Percentiles rank a stretch among this genome's conserved stretches.
Conservation (phyloP, 371 early-diverging fungal genomes). For the Rhizopus arrhizus region DNA sequence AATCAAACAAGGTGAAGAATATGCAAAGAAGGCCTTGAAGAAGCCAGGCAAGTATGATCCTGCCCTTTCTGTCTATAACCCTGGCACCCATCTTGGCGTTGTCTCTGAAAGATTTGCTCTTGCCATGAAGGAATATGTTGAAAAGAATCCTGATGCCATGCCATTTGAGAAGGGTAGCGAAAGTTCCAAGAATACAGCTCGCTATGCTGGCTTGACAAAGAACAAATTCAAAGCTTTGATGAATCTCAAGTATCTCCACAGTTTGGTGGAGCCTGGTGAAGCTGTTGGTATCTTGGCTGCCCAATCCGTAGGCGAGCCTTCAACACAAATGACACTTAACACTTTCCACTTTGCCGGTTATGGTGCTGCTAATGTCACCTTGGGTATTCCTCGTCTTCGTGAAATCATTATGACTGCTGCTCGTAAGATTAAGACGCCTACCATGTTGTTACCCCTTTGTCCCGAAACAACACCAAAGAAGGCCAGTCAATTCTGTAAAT, state of each 20-base stretch:
- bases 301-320: conserved; percentile 99
- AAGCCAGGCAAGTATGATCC: too few relatives aligned
- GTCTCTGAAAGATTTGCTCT: too few relatives aligned
- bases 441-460: conserved; percentile 87
- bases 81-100: too few relatives aligned
- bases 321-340: conserved; percentile 99
- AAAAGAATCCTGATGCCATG: too few relatives aligned
- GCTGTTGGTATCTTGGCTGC: conserved; percentile 99
- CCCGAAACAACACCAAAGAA: conserved; percentile 63
- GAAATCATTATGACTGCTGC: conserved; percentile 98
- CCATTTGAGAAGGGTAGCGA: too few relatives aligned
- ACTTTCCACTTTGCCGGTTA: conserved; percentile 99
- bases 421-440: conserved; percentile 96
- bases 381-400: conserved; percentile 99
- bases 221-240: conserved; percentile 59
- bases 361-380: conserved; percentile 94
- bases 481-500: conserved; percentile 64
- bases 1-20: too few relatives aligned
- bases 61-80: too few relatives aligned
- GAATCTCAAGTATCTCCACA: conserved; percentile 86
- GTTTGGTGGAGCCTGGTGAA: conserved; percentile 94
- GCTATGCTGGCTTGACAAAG: too few relatives aligned
- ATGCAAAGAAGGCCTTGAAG: too few relatives aligned
- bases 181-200: too few relatives aligned
- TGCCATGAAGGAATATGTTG: too few relatives aligned